Evolutionary conservation across 2,329 filamentous ascomycete species (phyloP), one percentile per base, ranked within the genome.

Genomic region (Fusarium sacchari): DNA sequence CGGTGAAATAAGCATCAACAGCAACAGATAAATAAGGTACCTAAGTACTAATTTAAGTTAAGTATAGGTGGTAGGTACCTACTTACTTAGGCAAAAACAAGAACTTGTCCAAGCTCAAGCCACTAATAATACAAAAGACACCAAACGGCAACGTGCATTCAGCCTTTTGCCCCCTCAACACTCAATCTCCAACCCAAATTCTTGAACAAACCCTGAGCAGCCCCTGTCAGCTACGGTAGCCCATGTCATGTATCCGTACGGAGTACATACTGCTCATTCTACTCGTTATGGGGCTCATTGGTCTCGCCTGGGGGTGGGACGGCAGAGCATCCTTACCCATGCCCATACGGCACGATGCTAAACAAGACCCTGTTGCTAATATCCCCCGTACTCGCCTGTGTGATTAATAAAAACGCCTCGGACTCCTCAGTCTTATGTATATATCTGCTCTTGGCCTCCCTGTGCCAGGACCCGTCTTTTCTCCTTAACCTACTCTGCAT

Each of bases 401-500:
- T 73, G 58, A 73, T 74, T 73, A 69, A 53, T 73, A 64, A 53
- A 62, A 64, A 64, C 69, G 60, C 69, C 72, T 63, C 61, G 32
- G 50, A 13, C 40, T 60, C 40, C 37, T 64, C 39, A 26, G 22
- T 49, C 39, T n/a, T n/a, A n/a, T n/a, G n/a, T 42, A 52, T 49
- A 65, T 58, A 62, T 67, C 42, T 60, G 36, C 60, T 57, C 68
- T 70, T 34, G 43, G n/a, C 34, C 50, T 56, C 46, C 63, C 58
- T 37, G 43, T 37, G 26, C 42, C 42, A 32, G 46, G 30, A 22
- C 39, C 30, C 37, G 34, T 30, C 50, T 39, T 42, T n/a, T 36
- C 32, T 36, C 56, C 22, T 36, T 26, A 49, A 14, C 15, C 34
- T 49, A 28, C 32, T 60, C 37, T 30, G 28, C 17, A 55, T 55